Evolutionary conservation across 805 yeast species (phyloP), one percentile per base, ranked within the genome.

Genomic region (Pichia thaimueangensis): DNA sequence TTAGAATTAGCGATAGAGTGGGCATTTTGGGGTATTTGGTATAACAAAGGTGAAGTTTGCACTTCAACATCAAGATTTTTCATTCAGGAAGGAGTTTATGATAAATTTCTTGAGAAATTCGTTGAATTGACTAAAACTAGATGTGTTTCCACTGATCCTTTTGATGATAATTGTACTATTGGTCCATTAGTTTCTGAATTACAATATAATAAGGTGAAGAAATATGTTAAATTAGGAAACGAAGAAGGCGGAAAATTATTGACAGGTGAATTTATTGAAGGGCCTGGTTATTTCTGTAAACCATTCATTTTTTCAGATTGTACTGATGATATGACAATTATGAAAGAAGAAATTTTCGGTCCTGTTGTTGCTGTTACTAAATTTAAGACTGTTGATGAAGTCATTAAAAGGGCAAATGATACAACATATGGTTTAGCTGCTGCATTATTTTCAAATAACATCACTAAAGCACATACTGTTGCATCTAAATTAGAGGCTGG

Each of bases 371-470:
- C 85, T 19, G 70, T 80, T 45, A 66, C 80, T 50, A 82, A 80
- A 63, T 83, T 83, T 65, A 65, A 65, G 54, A 74, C 80, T 42
- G 66, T 71, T 42, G 85, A 80, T 44, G 86, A 83, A 57, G 88
- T 71, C 44, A 69, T 82, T 45, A 63, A 64, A 37, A 66, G 73
- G 63, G 87, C 89, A 29, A 83, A 83, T 61, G 72, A 73, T 60
- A 71, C 86, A 31, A 74, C 73, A 42, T 83, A 79, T 55, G 93
- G 91, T 52, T 73, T 83, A 58, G 89, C 87, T 59, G 86, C 89
- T 47, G 87, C 87, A 61, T 67, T 83, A 42, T 86, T 82, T 67
- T 75, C 86, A 30, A 69, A 74, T 52, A 73, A 74, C 62, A 58
- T 82, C 43, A 71, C 74, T 59, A 79, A 72, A 50, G 84, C 85